These are phyloP conservation scores for Pisolithus albus DNA, from an alignment of 768 basidiomycete genomes.

Conservation along the genomic window DNA sequence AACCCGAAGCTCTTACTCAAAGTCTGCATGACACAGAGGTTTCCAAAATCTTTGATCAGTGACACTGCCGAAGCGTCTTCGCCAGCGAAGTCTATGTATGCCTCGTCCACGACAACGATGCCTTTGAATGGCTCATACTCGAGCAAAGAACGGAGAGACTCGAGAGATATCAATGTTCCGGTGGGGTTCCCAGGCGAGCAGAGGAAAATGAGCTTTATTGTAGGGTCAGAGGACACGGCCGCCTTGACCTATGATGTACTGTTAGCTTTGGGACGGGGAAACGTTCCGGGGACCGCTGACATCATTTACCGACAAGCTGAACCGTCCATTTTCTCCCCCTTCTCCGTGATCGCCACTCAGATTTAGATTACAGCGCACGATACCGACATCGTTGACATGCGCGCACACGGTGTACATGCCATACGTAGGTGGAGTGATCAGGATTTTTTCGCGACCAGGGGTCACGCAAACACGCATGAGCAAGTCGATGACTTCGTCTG, in stretches of 20 bases:
- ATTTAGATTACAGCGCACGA: slow-evolving; percentile 72
- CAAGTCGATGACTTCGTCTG: slow-evolving; percentile 94
- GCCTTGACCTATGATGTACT: slow-evolving; percentile 55
- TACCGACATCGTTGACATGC: slow-evolving; percentile 85
- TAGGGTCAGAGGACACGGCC: slow-evolving; percentile 58
- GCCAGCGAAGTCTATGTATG: slow-evolving; percentile 90
- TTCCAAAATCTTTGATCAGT: slow-evolving; percentile 75
- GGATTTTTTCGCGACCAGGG: slow-evolving; percentile 73
- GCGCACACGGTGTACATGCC: slow-evolving; percentile 97
- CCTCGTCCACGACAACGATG: slow-evolving; percentile 91
- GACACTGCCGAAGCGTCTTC: slow-evolving; percentile 54
- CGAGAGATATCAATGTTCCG: slow-evolving; percentile 75
- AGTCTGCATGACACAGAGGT: slow-evolving; percentile 93
- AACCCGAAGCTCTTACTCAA: slow-evolving; percentile 94
- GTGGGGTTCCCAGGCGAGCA: slow-evolving; percentile 98
- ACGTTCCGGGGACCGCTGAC: slow-evolving; percentile 35
- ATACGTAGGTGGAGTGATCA: slow-evolving; percentile 92
- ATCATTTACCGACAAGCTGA: slow-evolving; percentile 68
- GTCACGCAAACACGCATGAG: slow-evolving; percentile 84
- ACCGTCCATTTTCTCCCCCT: slow-evolving; percentile 64
- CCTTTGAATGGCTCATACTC: slow-evolving; percentile 83
- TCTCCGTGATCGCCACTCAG: slow-evolving; percentile 55
- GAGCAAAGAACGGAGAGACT: slow-evolving; percentile 59
- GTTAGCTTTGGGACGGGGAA: slow-evolving; percentile 1
- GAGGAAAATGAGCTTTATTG: slow-evolving; percentile 87